A percentile compares a stretch with the other conserved stretches of the same genome.
Conservation (phyloP, 2,329 filamentous ascomycete genomes). For the Falciphora oryzae region DNA sequence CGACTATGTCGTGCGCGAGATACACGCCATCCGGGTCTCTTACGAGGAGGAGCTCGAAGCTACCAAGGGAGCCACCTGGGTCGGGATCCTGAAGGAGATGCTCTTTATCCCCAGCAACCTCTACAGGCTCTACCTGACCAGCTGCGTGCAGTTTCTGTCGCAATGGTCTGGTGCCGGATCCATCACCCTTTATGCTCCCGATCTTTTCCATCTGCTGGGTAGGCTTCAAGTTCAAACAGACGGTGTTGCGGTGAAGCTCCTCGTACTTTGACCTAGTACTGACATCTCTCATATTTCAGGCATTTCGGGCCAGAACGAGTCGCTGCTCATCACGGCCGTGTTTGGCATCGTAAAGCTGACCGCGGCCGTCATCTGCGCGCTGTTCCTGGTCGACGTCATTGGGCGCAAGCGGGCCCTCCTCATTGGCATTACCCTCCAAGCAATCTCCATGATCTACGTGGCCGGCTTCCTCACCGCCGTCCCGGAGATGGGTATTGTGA, state of each 20-base stretch:
- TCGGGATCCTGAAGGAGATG: constrained; percentile 63
- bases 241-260: no score
- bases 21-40: constrained; percentile 57
- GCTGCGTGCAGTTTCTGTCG: constrained; percentile 63
- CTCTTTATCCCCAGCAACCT: constrained; percentile 62
- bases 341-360: constrained; percentile 71
- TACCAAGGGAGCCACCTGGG: constrained; percentile 57
- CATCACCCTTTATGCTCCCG: constrained; percentile 71
- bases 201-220: constrained; percentile 65
- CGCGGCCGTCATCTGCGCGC: constrained; percentile 60
- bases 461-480: constrained; percentile 57
- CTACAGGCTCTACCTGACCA: constrained; percentile 64
- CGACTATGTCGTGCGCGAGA: constrained; percentile 56
- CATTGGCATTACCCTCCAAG: constrained; percentile 54
- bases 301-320: constrained; percentile 60
- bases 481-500: constrained; percentile 45
- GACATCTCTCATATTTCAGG: constrained; percentile 26
- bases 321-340: constrained; percentile 66
- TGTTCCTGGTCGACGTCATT: constrained; percentile 75
- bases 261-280: background rate
- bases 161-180: constrained; percentile 70
- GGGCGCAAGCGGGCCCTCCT: constrained; percentile 65
- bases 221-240: background rate
- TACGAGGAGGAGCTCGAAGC: constrained; percentile 68
- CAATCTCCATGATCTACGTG: constrained; percentile 56